Evolutionary conservation across 768 basidiomycete genomes (phyloP).

Genomic region (Psilocybe tampanensis): DNA sequence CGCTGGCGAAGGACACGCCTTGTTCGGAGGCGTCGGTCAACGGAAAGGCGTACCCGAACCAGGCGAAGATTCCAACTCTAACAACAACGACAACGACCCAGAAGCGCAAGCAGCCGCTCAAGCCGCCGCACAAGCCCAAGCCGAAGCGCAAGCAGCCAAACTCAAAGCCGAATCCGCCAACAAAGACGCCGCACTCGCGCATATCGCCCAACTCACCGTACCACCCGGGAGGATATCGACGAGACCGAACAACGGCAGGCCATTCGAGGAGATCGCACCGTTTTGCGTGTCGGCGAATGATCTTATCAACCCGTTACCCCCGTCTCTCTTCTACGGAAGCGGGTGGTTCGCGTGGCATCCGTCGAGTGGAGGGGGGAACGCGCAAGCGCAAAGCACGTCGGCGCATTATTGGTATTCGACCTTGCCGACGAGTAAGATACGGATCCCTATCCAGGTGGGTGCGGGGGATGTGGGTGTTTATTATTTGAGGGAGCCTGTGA

Average conservation of each 20-base stretch:
- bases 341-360: slow-evolving; percentile 90
- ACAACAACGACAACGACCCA: slow-evolving; percentile 19
- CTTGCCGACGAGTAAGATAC: slow-evolving; percentile 76
- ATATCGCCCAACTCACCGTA: slow-evolving; percentile 46
- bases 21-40: slow-evolving; percentile 86
- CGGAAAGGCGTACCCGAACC: slow-evolving; percentile 75
- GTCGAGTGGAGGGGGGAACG: slow-evolving; percentile 33
- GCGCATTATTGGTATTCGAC: slow-evolving; percentile 95
- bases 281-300: slow-evolving; percentile 98
- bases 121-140: slow-evolving; percentile 31
- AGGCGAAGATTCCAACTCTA: slow-evolving; percentile 4
- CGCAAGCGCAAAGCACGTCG: slow-evolving; percentile 49
- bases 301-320: slow-evolving; percentile 95
- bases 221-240: slow-evolving; percentile 76
- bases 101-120: slow-evolving; percentile 5
- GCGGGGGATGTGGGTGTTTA: slow-evolving; percentile 95
- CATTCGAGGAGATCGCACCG: slow-evolving; percentile 87
- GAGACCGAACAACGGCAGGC: slow-evolving; percentile 50
- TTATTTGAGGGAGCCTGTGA: slow-evolving; percentile 74
- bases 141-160: slow-evolving; percentile 25
- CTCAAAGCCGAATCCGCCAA: slow-evolving; percentile 29
- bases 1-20: slow-evolving; percentile 49
- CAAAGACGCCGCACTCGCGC: slow-evolving; percentile 12
- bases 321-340: slow-evolving; percentile 88
- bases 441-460: slow-evolving; percentile 82